phyloP scores from a whole-genome alignment of 2,329 filamentous ascomycete genomes.

The Fusarium sp. region DNA sequence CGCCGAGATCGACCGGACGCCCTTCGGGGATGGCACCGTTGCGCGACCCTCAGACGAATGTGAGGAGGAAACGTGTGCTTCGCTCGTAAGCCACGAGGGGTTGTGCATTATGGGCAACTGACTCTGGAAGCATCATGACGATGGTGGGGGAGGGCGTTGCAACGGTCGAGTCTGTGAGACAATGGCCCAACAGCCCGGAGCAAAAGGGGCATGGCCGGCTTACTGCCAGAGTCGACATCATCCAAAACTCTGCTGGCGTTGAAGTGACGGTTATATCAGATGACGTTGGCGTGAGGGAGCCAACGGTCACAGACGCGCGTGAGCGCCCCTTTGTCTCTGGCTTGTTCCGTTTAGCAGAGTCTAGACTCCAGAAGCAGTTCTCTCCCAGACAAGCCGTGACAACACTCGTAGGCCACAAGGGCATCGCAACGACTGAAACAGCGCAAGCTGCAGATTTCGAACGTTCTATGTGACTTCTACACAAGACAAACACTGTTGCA shows the following conservation, averaged over 20 bases:
- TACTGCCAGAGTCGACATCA: background rate
- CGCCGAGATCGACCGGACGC: constrained; percentile 4
- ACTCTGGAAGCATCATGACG: constrained; percentile 22
- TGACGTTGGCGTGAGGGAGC: constrained; percentile 10
- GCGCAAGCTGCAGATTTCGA: background rate
- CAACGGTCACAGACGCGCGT: background rate
- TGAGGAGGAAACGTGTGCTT: constrained; percentile 30
- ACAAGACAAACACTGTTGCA: background rate
- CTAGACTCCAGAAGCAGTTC: background rate
- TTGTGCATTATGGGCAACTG: constrained; percentile 2
- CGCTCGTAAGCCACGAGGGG: constrained; percentile 2
- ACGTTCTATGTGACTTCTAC: constrained; percentile 4
- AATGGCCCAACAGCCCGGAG: background rate
- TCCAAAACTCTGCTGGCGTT: background rate
- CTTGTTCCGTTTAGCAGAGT: background rate
- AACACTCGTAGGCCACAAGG: background rate
- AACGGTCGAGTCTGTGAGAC: constrained; percentile 4
- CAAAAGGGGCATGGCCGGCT: background rate
- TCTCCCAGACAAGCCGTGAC: background rate
- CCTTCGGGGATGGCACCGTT: background rate
- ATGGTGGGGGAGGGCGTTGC: background rate
- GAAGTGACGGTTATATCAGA: background rate
- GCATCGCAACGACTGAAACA: background rate
- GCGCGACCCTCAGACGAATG: constrained; percentile 19
- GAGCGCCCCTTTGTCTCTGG: background rate